Evolutionary conservation across 805 yeast species (phyloP).

Genomic region (Maudiozyma saulgeensis): DNA sequence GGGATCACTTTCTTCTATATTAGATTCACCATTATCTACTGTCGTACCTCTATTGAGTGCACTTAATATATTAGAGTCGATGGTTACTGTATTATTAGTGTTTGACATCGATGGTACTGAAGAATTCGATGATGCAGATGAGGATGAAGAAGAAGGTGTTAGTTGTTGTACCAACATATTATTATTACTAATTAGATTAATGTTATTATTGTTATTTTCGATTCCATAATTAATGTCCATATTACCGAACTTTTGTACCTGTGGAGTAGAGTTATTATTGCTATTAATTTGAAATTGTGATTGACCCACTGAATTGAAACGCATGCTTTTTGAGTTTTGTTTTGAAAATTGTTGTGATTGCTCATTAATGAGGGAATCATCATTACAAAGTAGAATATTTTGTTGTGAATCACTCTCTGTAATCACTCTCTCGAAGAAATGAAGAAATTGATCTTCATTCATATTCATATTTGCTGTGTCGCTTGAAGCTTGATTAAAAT

Average conservation of each 20-base stretch:
- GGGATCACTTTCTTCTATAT: neutral
- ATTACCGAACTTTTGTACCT: neutral
- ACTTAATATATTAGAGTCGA: neutral
- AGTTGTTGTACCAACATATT: neutral
- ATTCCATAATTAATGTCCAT: neutral
- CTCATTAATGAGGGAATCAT: neutral
- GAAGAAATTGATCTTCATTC: neutral
- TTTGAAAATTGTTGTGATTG: neutral
- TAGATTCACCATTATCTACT: neutral
- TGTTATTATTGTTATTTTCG: neutral
- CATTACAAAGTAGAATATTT: neutral
- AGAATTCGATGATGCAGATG: too few species aligned
- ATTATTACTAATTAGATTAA: neutral
- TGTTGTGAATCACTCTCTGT: neutral
- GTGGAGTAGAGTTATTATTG: neutral
- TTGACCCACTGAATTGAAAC: neutral
- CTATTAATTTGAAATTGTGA: neutral
- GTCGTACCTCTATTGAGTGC: neutral
- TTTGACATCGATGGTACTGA: neutral
- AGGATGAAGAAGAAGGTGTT: neutral
- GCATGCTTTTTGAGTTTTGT: neutral
- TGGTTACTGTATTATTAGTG: neutral
- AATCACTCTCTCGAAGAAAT: neutral
- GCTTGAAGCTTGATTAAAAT: neutral
- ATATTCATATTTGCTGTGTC: neutral